These are phyloP conservation scores for Phytophthora pseudosyringae DNA, from an alignment of 352 stramenopile species.

Conservation along the genomic window DNA sequence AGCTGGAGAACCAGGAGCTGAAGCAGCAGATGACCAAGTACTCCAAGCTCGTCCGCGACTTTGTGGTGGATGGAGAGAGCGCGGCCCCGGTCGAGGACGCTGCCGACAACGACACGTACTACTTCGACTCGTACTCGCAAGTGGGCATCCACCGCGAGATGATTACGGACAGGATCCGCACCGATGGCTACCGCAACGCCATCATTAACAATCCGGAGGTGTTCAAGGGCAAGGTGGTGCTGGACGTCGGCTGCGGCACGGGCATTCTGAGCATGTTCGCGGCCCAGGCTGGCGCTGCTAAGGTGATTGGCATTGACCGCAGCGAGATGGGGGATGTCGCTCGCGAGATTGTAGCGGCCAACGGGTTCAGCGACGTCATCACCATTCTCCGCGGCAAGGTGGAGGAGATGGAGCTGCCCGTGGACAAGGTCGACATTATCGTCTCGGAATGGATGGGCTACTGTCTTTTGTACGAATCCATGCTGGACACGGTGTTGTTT, in stretches of 20 bases:
- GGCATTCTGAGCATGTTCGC: conserved; percentile 99
- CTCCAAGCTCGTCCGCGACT: conserved; percentile 70
- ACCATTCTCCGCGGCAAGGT: conserved; percentile 97
- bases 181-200: conserved; percentile 96
- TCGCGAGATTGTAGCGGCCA: conserved; percentile 94
- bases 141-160: conserved; percentile 98
- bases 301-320: conserved; percentile 96
- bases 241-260: conserved; percentile 98
- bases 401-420: conserved; percentile 93
- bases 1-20: conserved; percentile 73
- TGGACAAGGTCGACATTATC: conserved; percentile 97
- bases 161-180: conserved; percentile 92
- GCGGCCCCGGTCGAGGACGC: conserved; percentile 32
- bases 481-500: conserved; percentile 97
- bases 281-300: conserved; percentile 85
- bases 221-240: conserved; percentile 97
- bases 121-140: conserved; percentile 99
- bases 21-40: conserved; percentile 80
- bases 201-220: conserved; percentile 98
- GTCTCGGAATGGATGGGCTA: conserved; percentile 99
- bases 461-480: conserved; percentile 97
- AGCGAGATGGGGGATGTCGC: conserved; percentile 96
- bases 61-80: conserved; percentile 72
- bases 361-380: conserved; percentile 91
- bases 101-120: conserved; percentile 93